A percentile compares a stretch with the other conserved stretches of the same genome.
Evolutionary conservation across 2,329 filamentous ascomycete species (phyloP).

Genomic region (Pyrenophora tritici-repentis): DNA sequence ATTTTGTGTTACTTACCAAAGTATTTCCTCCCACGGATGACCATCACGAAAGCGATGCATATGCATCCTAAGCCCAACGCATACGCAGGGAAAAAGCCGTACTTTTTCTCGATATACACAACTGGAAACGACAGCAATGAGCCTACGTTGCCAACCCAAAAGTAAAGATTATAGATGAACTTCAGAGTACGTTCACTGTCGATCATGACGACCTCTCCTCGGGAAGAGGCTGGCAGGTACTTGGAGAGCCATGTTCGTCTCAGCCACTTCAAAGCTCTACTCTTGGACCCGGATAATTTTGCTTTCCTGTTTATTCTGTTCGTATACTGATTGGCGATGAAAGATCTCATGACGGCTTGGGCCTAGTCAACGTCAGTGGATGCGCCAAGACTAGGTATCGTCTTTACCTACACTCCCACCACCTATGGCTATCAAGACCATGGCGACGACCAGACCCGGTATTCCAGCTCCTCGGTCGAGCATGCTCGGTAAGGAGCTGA

Average conservation of each 20-base stretch:
- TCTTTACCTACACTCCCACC: slow-evolving; percentile 35
- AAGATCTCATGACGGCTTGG: slow-evolving; percentile 43
- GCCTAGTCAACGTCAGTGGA: slow-evolving; percentile 17
- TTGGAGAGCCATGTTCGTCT: neutral
- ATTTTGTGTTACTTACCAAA: neutral
- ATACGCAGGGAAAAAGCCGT: slow-evolving; percentile 70
- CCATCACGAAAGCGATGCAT: slow-evolving; percentile 62
- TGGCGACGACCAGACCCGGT: slow-evolving; percentile 33
- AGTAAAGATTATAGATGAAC: slow-evolving; percentile 49
- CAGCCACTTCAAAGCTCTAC: neutral
- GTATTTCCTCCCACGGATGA: slow-evolving; percentile 44
- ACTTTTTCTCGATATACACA: slow-evolving; percentile 68
- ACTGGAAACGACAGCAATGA: slow-evolving; percentile 67
- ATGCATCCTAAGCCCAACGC: slow-evolving; percentile 68
- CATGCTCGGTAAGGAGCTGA: slow-evolving; percentile 25
- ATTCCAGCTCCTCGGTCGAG: slow-evolving; percentile 32
- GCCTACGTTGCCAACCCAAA: slow-evolving; percentile 64
- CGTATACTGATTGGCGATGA: slow-evolving; percentile 46
- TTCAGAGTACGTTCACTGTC: slow-evolving; percentile 43
- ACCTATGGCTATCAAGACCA: slow-evolving; percentile 48
- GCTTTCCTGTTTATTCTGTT: slow-evolving; percentile 24
- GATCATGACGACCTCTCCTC: slow-evolving; percentile 43
- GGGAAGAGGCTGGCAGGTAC: slow-evolving; percentile 12
- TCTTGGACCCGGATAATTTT: slow-evolving; percentile 3
- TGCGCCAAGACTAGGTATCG: neutral